Conservation (phyloP, 2,329 filamentous ascomycete species). For the Aureobasidium sp. region DNA sequence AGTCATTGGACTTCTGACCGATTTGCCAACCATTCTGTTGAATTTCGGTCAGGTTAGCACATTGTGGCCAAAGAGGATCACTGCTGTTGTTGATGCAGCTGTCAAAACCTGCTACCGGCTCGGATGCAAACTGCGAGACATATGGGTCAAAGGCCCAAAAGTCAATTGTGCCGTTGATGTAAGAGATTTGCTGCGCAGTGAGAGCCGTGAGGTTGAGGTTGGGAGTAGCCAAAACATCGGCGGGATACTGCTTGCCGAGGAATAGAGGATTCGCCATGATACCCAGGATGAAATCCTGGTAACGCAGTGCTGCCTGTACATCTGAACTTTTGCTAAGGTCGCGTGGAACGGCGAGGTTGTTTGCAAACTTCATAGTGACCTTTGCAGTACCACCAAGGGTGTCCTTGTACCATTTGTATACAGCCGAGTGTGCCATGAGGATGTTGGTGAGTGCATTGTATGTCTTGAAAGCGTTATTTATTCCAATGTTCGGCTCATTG, state of each 20-base stretch:
- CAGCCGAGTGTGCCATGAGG: conserved; percentile 21
- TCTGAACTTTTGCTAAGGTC: conserved; percentile 35
- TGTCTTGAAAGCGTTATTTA: neutral
- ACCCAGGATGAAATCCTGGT: conserved; percentile 39
- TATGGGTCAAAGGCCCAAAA: conserved; percentile 30
- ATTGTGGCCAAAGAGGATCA: conserved; percentile 26
- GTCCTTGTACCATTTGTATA: conserved; percentile 45
- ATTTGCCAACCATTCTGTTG: conserved; percentile 28
- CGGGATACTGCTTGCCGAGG: conserved; percentile 44
- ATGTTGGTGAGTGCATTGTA: conserved; percentile 16
- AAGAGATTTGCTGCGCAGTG: conserved; percentile 40
- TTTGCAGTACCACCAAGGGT: conserved; percentile 46
- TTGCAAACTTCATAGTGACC: conserved; percentile 45
- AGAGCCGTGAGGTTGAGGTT: conserved; percentile 42
- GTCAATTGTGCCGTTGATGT: conserved; percentile 24
- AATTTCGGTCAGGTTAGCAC: conserved; percentile 26
- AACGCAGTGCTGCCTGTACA: conserved; percentile 41
- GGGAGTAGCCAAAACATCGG: conserved; percentile 40
- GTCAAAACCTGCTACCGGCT: conserved; percentile 30
- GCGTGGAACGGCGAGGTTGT: conserved; percentile 33
- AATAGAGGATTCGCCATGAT: conserved; percentile 49
- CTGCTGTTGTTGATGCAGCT: conserved; percentile 29
- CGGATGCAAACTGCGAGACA: conserved; percentile 20
- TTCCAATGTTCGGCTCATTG: conserved; percentile 31
- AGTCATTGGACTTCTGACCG: conserved; percentile 48